phyloP scores from a whole-genome alignment of 768 basidiomycete species.

The Favolaschia claudopus region DNA sequence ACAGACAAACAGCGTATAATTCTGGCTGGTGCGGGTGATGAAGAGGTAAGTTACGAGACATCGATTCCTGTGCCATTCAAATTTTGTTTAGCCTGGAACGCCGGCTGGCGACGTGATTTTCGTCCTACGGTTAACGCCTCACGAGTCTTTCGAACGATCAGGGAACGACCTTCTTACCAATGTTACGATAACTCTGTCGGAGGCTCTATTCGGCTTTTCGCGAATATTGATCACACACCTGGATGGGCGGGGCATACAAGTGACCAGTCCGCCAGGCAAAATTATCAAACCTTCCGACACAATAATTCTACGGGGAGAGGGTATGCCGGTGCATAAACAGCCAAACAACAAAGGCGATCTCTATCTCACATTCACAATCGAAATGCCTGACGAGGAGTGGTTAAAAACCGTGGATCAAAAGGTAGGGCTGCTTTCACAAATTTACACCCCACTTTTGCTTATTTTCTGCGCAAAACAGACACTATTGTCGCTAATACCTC shows the following conservation, averaged over 20 bases:
- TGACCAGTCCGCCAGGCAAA: conserved; percentile 76
- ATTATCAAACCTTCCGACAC: conserved; percentile 78
- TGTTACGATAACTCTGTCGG: conserved; percentile 88
- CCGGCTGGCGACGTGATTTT: conserved; percentile 94
- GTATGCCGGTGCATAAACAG: conserved; percentile 83
- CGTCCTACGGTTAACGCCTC: conserved; percentile 68
- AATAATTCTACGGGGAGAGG: conserved; percentile 82
- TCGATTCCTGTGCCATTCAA: conserved; percentile 15
- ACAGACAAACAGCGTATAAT: conserved; percentile 84
- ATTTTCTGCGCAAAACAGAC: conserved; percentile 49
- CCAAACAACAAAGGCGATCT: conserved; percentile 80
- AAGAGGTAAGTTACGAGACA: conserved; percentile 61
- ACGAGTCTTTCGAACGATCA: conserved; percentile 84
- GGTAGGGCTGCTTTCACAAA: conserved; percentile 49
- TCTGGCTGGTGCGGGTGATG: conserved; percentile 91
- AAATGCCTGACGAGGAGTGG: conserved; percentile 90
- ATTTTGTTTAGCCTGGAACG: conserved; percentile 72
- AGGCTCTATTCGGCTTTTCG: conserved; percentile 94
- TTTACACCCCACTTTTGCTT: neutral
- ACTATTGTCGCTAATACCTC: conserved; percentile 72
- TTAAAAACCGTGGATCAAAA: conserved; percentile 65
- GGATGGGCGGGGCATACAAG: conserved; percentile 89
- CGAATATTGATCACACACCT: conserved; percentile 90
- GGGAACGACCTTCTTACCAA: conserved; percentile 83
- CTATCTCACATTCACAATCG: conserved; percentile 82